Percentiles rank a stretch among this genome's conserved stretches.
Conservation (phyloP, 78 protist genomes). For the Chrysochromulina tobinii region DNA sequence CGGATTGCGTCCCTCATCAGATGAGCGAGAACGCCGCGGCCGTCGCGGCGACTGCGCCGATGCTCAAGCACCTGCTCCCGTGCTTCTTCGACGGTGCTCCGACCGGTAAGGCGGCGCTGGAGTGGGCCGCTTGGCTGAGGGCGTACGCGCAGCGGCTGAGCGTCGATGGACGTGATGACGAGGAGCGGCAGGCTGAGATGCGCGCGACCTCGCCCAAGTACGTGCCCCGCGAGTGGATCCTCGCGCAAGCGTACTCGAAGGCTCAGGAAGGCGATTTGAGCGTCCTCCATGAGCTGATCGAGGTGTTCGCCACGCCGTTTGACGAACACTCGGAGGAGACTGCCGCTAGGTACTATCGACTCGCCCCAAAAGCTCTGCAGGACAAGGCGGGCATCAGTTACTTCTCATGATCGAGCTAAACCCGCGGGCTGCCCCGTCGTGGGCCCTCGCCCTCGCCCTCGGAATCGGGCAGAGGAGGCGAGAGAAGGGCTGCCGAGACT, state of each 20-base stretch:
- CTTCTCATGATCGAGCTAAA: slow-evolving; percentile 23
- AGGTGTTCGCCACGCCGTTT: background rate
- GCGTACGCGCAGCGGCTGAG: background rate
- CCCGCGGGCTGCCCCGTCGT: background rate
- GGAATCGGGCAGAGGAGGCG: too few species aligned
- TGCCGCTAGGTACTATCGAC: slow-evolving; percentile 16
- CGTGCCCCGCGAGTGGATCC: slow-evolving; percentile 59
- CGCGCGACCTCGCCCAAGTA: slow-evolving; percentile 29
- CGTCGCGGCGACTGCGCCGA: background rate
- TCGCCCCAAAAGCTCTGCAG: background rate
- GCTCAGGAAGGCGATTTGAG: slow-evolving; percentile 11
- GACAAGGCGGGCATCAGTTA: background rate
- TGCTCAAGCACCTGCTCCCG: background rate
- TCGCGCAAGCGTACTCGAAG: slow-evolving; percentile 8
- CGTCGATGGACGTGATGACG: background rate
- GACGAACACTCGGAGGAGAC: background rate
- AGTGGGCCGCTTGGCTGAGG: background rate
- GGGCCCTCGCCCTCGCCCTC: too few species aligned
- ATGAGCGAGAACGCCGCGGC: background rate
- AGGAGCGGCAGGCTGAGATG: background rate
- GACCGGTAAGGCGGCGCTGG: background rate
- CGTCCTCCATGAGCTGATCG: background rate
- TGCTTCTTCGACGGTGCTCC: background rate
- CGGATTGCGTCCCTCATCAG: too few species aligned
- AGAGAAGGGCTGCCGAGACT: too few species aligned